Percentiles rank a stretch among this genome's conserved stretches.
Conservation (phyloP, 2,329 filamentous ascomycete species). For the Eutypella sp. region DNA sequence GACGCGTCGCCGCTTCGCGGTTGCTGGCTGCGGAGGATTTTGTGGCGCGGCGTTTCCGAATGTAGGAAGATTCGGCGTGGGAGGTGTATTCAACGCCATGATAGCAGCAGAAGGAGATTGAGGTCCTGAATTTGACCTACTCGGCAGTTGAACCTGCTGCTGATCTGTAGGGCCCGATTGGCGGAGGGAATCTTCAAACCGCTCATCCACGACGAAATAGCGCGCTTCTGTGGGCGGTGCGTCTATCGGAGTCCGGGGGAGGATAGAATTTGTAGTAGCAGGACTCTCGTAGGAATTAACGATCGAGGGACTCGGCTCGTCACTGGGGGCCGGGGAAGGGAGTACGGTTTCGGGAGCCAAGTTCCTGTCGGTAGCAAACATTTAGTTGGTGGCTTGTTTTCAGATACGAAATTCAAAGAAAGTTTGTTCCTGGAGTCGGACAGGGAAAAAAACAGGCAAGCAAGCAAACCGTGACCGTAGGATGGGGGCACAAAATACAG, state of each 20-base stretch:
- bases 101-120: conserved; percentile 9
- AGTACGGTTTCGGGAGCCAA: conserved; percentile 34
- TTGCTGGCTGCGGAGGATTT: conserved; percentile 7
- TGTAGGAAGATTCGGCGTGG: conserved; percentile 14
- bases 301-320: conserved; percentile 48
- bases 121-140: conserved; percentile 1
- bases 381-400: neutral
- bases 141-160: conserved; percentile 7
- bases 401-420: neutral
- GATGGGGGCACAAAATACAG: no score
- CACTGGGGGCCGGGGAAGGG: conserved; percentile 59
- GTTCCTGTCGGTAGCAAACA: conserved; percentile 5
- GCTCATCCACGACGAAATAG: conserved; percentile 13
- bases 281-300: conserved; percentile 31
- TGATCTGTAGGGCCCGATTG: conserved; percentile 3
- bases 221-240: conserved; percentile 20
- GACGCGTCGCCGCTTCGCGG: conserved; percentile 22
- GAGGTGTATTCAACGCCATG: conserved; percentile 21
- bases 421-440: neutral
- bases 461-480: no score
- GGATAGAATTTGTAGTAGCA: conserved; percentile 20
- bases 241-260: conserved; percentile 20
- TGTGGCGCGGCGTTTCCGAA: conserved; percentile 2
- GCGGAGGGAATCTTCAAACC: conserved; percentile 8
- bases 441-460: neutral